These are phyloP conservation scores for Ailanthus altissimus DNA, from an alignment of 345 rosid species.

Conservation along the genomic window DNA sequence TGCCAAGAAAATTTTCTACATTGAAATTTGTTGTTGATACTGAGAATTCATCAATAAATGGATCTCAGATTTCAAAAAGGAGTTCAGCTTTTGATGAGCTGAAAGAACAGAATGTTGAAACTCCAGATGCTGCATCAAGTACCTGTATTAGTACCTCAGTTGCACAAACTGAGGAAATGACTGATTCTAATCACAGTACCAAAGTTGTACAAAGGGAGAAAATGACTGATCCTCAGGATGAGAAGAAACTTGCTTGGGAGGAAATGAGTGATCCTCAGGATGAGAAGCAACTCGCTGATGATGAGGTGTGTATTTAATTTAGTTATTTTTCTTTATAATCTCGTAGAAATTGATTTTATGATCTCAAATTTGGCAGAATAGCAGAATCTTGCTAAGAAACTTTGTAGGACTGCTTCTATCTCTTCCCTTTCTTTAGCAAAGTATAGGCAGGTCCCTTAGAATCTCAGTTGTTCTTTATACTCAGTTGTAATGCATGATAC, in stretches of 20 bases:
- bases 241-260: slow-evolving; percentile 31
- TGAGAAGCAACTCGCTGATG: slow-evolving; percentile 42
- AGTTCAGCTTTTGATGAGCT: slow-evolving; percentile 36
- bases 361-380: slow-evolving; percentile 5
- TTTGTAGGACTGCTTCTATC: not conserved
- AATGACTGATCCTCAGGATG: slow-evolving; percentile 29
- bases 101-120: slow-evolving; percentile 34
- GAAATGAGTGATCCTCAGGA: slow-evolving; percentile 26
- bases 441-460: not conserved
- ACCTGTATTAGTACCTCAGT: slow-evolving; percentile 18
- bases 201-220: not conserved
- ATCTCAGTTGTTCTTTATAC: slow-evolving; percentile 1
- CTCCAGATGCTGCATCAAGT: slow-evolving; percentile 24
- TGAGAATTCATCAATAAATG: slow-evolving; percentile 37
- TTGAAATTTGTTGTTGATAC: slow-evolving; percentile 30
- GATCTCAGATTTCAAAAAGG: slow-evolving; percentile 36
- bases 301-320: slow-evolving; percentile 20
- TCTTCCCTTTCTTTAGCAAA: not conserved
- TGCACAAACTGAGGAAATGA: slow-evolving; percentile 21
- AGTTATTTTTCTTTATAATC: not conserved
- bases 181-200: slow-evolving; percentile 4
- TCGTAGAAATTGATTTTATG: not conserved
- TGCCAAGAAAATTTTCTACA: slow-evolving; percentile 29
- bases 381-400: not conserved
- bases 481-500: slow-evolving; percentile 31